A percentile compares a stretch with the other conserved stretches of the same genome.
phyloP scores from a whole-genome alignment of 805 yeast species.

The Diddensiella transvaalensis region DNA sequence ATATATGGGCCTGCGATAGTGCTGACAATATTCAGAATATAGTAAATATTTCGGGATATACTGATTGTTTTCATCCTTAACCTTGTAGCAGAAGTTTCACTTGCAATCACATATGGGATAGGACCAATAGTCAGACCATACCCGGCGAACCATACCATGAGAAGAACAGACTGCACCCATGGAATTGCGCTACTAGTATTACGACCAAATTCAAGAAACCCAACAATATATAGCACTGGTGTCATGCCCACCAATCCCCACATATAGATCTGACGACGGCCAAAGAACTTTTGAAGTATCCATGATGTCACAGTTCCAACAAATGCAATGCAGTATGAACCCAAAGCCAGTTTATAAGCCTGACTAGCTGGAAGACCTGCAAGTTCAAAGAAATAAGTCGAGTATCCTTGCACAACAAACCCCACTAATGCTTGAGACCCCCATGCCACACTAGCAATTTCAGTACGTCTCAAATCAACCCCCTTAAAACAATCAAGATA shows the following conservation, averaged over 20 bases:
- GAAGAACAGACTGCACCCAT: constrained; percentile 2
- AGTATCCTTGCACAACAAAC: constrained; percentile 18
- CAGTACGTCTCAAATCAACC: constrained; percentile 45
- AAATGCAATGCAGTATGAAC: constrained; percentile 45
- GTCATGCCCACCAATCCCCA: constrained; percentile 38
- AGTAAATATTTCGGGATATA: constrained; percentile 36
- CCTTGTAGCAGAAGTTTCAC: constrained; percentile 42
- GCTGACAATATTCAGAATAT: constrained; percentile 22
- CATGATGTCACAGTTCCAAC: constrained; percentile 36
- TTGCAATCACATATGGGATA: constrained; percentile 38
- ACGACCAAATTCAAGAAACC: constrained; percentile 34
- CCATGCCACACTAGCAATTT: constrained; percentile 9
- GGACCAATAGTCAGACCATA: constrained; percentile 35
- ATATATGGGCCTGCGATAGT: constrained; percentile 39
- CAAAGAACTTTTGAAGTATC: constrained; percentile 21
- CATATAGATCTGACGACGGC: constrained; percentile 24
- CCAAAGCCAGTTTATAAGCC: constrained; percentile 44
- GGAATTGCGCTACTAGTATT: not conserved
- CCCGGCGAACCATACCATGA: not conserved
- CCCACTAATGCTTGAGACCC: constrained; percentile 35
- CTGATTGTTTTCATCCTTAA: constrained; percentile 42
- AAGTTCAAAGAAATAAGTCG: constrained; percentile 49
- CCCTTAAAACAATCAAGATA: constrained; percentile 49
- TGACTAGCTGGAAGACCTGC: constrained; percentile 32
- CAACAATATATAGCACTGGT: constrained; percentile 15